Evolutionary conservation across 257 asterid species (phyloP), one percentile per base, ranked within the genome.

Genomic region (Sherardia arvensis): DNA sequence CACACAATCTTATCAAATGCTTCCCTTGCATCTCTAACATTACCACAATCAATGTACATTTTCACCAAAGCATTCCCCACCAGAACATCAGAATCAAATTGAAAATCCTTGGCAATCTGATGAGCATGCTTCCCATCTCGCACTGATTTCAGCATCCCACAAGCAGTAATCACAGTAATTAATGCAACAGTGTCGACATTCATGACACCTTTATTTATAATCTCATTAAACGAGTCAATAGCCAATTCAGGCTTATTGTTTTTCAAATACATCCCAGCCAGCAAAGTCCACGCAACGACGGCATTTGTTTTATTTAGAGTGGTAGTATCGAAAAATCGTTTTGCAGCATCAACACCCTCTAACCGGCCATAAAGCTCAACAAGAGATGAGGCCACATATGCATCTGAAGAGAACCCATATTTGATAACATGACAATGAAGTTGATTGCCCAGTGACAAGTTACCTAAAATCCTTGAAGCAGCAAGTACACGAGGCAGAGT

Each of bases 21-120:
- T 8, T 64, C 64, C 53, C 72, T 66, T n/a, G 75, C 74, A 65
- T 74, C 75, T 45, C 33, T 62, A 18, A 69, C 11, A 26, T 74
- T 69, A 21, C 79, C 79, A 61, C 79, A 74, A 40, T 74, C 75
- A 53, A 70, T n/a, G 56, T 69, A 74, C 79, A 74, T 69, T 56
- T 74, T 69, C 69, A 74, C 7, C n/a, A 74, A 61, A 32, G 79
- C 59, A 55, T 74, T 74, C 21, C 71, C 68, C 53, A 74, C 69
- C 60, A 74, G 30, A 53, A 65, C 66, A 65, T 74, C 71, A 23
- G 54, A 60, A 26, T 69, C 72, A 34, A 74, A 6, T 40, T 63
- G 69, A 60, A 51, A 61, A 23, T 69, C 68, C 66, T 45, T 69
- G 28, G 59, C 72, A 59, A 65, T 38, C 38, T 40, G 65, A 66